These are phyloP conservation scores for Globisporangium acanthophoron DNA, from an alignment of 352 stramenopile genomes.

Conservation along the genomic window DNA sequence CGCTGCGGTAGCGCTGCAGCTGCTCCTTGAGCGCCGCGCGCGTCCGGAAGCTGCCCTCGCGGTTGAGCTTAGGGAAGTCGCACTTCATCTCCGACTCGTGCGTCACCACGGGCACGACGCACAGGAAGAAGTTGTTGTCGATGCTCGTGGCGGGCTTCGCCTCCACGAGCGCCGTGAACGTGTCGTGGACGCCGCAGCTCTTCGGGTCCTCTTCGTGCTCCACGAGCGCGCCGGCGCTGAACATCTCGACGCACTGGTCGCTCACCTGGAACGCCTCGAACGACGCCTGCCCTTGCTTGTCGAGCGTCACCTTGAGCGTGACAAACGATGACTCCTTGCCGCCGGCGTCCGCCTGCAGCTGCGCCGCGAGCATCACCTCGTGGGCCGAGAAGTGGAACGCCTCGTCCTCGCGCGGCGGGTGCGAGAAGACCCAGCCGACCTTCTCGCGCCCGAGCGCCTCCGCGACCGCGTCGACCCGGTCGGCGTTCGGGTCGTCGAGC, in stretches of 20 bases:
- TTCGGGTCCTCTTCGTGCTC: conserved; percentile 88
- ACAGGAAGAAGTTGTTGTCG: conserved; percentile 98
- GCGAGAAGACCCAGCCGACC: conserved; percentile 97
- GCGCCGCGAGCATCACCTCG: conserved; percentile 91
- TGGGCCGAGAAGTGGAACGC: conserved; percentile 92
- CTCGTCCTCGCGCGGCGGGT: conserved; percentile 92
- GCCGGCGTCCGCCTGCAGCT: conserved; percentile 94
- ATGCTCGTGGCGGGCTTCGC: conserved; percentile 89
- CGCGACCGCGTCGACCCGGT: conserved; percentile 83
- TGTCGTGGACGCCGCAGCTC: conserved; percentile 91
- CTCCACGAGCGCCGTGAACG: conserved; percentile 97
- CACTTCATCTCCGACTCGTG: conserved; percentile 91
- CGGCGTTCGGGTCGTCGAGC: conserved; percentile 87
- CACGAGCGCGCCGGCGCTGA: conserved; percentile 90
- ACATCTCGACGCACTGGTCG: conserved; percentile 98
- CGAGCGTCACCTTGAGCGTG: conserved; percentile 93
- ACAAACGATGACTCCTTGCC: conserved; percentile 94
- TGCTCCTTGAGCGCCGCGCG: conserved; percentile 92
- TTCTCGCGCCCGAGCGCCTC: conserved; percentile 86
- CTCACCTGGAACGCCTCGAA: conserved; percentile 97
- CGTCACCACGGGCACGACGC: conserved; percentile 93
- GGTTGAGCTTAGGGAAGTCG: conserved; percentile 93
- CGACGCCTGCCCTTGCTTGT: conserved; percentile 90
- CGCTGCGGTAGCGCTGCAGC: conserved; percentile 62
- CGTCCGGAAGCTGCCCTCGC: conserved; percentile 74